Evolutionary conservation across 1,284 basidiomycete species (phyloP), one percentile per base, ranked within the genome.

Genomic region (Cryptococcus wingfieldii): DNA sequence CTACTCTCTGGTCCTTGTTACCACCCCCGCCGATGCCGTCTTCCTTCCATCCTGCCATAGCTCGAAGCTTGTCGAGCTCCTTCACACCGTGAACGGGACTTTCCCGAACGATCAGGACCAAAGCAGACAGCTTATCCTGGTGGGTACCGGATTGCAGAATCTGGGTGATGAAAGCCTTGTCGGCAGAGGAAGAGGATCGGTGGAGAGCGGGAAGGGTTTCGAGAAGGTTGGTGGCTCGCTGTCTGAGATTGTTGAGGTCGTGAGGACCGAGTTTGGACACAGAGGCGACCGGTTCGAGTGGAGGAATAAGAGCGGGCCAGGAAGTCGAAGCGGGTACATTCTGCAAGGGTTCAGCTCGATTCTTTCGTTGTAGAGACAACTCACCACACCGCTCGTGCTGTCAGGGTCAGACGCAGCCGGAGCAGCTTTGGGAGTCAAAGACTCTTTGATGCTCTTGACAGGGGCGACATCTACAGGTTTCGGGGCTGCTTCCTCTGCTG

Each of bases 111-210:
- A 98, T 82, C 31, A 98, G 80, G 5, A 93, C 92, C 51, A 98
- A 80, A 0, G 96, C 96, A 56, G 90, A 92, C 1, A 98, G 86
- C 59, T 91, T 83, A 75, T 98, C 96, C 25, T 90, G 91, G 19
- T 97, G 84, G 1, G 96, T 98, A 63, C 93, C 94, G 47, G 85
- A 86, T 31, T 85, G 81, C 23, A 95, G 84, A 52, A 97, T 88
- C 63, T 89, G 88, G 50, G 86, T 81, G 52, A 96, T 81, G 78
- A 97, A 97, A 5, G 80, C 81, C 8, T 83, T 81, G 72, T 96
- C 92, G 0, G 89, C 84, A 1, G 84, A 73, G 6, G 74, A 75
- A 4, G 64, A 64, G 19, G 67, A 62, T 23, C 70, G 65, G 46
- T 65, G 50, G 18, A 71, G 66, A 14, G 71, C 62, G 18, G 71